phyloP scores from a whole-genome alignment of 805 yeast species.

The Lipomyces yamadae region DNA sequence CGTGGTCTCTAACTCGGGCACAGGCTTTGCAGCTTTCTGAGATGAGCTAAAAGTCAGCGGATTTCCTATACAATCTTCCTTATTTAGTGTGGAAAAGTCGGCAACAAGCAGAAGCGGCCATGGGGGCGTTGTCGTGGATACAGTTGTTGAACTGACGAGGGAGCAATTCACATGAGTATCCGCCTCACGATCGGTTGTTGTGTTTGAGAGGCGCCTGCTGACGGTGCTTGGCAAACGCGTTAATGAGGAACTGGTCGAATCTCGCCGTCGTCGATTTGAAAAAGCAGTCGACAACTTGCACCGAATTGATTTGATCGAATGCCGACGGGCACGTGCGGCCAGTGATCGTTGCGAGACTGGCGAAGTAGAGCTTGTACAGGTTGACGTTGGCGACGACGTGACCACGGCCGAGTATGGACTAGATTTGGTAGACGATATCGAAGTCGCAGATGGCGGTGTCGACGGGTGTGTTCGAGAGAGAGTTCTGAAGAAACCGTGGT shows the following conservation, averaged over 20 bases:
- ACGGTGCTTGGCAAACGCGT: background rate
- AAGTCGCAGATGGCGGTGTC: background rate
- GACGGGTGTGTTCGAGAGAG: background rate
- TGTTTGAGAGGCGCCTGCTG: background rate
- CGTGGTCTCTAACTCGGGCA: constrained; percentile 21
- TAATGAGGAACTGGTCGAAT: background rate
- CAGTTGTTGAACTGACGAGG: background rate
- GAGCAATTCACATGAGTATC: background rate
- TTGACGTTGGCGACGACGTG: background rate
- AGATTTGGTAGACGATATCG: background rate
- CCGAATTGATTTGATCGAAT: background rate
- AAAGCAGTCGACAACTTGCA: background rate
- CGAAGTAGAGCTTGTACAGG: background rate
- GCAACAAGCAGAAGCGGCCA: background rate
- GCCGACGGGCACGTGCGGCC: background rate
- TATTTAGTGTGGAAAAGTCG: background rate
- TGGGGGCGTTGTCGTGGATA: background rate
- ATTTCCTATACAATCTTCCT: background rate
- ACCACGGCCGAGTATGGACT: background rate
- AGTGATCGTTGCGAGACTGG: background rate
- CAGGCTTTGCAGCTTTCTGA: constrained; percentile 30
- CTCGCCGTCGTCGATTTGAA: background rate
- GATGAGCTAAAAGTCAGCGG: background rate
- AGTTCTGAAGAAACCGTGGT: background rate
- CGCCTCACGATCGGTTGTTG: background rate